Conservation (phyloP, 192 early-diverging fungal species). For the Jimgerdemannia lactiflua region DNA sequence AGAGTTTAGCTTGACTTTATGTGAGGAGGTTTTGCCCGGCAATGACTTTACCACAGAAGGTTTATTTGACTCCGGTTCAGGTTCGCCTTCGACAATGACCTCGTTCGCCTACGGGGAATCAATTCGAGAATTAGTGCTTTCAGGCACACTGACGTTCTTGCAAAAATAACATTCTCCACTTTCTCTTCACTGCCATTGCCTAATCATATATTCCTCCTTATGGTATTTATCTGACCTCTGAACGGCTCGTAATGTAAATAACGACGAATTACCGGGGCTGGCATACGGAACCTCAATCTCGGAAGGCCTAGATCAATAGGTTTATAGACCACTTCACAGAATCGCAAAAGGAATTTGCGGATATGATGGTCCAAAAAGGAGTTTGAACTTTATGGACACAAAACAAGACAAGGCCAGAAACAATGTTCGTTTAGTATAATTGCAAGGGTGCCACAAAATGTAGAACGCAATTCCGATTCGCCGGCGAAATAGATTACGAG, state of each 20-base stretch:
- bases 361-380: constrained; percentile 47
- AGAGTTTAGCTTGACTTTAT: not conserved
- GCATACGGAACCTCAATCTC: constrained; percentile 55
- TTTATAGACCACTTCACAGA: constrained; percentile 64
- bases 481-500: constrained; percentile 8
- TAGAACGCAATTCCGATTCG: not conserved
- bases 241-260: not conserved
- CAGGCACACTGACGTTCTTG: no score
- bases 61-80: not conserved
- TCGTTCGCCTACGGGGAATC: not conserved
- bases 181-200: no score
- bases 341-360: constrained; percentile 53
- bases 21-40: not conserved
- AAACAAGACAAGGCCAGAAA: not conserved
- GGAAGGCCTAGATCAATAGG: constrained; percentile 46
- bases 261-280: constrained; percentile 8
- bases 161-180: no score
- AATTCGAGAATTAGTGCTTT: not conserved
- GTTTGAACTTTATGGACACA: not conserved
- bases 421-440: not conserved
- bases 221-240: not conserved
- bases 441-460: constrained; percentile 5
- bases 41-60: not conserved
- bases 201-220: no score
- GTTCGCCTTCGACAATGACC: not conserved